phyloP scores from a whole-genome alignment of 768 basidiomycete species.

The Suillus sp. region DNA sequence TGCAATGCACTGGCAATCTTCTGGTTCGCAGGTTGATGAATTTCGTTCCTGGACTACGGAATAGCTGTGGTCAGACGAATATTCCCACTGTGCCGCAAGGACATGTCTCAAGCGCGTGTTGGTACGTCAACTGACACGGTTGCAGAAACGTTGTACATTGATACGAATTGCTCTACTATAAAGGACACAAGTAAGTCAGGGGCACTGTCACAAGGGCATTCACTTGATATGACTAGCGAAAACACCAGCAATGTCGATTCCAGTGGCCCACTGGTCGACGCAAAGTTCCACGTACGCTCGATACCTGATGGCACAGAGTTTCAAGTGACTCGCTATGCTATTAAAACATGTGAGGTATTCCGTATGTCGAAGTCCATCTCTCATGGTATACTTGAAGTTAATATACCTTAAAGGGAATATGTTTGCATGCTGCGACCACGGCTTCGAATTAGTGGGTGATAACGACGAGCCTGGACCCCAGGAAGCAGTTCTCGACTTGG shows the following conservation, averaged over 20 bases:
- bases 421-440: conserved; percentile 60
- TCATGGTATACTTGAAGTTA: neutral
- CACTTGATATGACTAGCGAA: neutral
- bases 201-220: neutral
- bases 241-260: neutral
- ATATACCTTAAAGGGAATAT: conserved; percentile 53
- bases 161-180: neutral
- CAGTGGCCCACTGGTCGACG: conserved; percentile 27
- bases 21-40: neutral
- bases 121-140: neutral
- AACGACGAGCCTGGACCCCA: conserved; percentile 19
- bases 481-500: conserved; percentile 49
- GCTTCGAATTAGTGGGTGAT: conserved; percentile 14
- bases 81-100: conserved; percentile 7
- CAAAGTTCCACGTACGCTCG: conserved; percentile 61
- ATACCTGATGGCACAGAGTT: conserved; percentile 52
- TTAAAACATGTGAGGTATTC: conserved; percentile 63
- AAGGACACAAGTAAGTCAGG: conserved; percentile 1
- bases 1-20: conserved; percentile 37
- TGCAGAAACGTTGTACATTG: neutral
- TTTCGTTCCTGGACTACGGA: conserved; percentile 5
- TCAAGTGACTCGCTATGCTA: conserved; percentile 48
- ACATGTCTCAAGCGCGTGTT: neutral
- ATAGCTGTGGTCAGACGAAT: neutral
- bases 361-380: conserved; percentile 41